Conservation (phyloP, 192 early-diverging fungal species). For the Lobosporangium transversale region DNA sequence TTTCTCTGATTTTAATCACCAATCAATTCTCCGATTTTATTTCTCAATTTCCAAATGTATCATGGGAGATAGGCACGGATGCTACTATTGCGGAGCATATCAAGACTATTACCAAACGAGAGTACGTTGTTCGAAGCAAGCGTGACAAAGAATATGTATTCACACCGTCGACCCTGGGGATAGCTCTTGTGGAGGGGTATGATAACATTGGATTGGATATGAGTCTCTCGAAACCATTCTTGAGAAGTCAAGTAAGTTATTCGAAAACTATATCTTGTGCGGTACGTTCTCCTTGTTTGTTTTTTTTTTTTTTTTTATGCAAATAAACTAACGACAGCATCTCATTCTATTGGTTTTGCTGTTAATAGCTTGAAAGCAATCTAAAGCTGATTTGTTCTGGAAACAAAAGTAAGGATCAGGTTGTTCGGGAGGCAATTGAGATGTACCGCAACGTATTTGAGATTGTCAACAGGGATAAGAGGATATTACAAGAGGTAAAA, state of each 20-base stretch:
- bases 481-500: constrained; percentile 52
- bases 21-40: background rate
- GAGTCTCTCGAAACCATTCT: constrained; percentile 87
- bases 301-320: background rate
- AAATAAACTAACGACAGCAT: background rate
- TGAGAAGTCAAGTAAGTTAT: constrained; percentile 75
- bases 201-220: constrained; percentile 87
- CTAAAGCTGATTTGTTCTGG: constrained; percentile 82
- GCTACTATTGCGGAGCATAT: constrained; percentile 97
- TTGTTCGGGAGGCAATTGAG: constrained; percentile 70
- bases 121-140: constrained; percentile 80
- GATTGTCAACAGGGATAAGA: constrained; percentile 60
- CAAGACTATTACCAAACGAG: constrained; percentile 87
- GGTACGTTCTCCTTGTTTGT: too few species aligned
- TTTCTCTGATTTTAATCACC: background rate
- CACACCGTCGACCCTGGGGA: constrained; percentile 85
- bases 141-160: constrained; percentile 59
- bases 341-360: too few species aligned
- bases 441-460: constrained; percentile 81
- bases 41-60: background rate
- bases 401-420: constrained; percentile 67
- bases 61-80: constrained; percentile 77
- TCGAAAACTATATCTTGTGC: too few species aligned
- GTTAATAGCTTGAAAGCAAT: constrained; percentile 83
- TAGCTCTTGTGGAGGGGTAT: constrained; percentile 88